Base-by-base conservation (phyloP, 257 asterid genomes). In the Solanum ossicruentum region DNA sequence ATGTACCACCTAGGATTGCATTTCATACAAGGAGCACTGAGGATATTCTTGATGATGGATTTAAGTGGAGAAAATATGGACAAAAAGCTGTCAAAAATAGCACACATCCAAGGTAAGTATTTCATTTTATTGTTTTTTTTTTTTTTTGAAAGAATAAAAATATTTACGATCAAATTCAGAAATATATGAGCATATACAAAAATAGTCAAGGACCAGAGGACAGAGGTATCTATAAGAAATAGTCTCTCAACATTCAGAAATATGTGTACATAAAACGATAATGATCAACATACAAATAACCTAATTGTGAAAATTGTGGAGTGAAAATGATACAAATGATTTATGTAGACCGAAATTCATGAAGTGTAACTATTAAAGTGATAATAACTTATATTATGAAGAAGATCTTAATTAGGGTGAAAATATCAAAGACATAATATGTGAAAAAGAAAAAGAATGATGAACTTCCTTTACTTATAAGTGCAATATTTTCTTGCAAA, bases 21-120 rank as follows among this genome's bases (percentile, higher is more conserved):
- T 96, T 96, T 78, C 99, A 96, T 87, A 94, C 99, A 0, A 91
- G 95, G 89, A 96, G 98, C 83, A 85, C 87, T 41, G 97, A 96
- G 85, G 98, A 96, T 55, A 94, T 94, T 87, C 99, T 96, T 88
- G 99, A 94, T 84, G 99, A 94, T 90, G 98, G 98, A 3, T 94
- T 91, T 78, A 95, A 94, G 84, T 95, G 99, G 99, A 89, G 99
- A 83, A 94, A 96, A 89, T 96, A 96, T 87, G 99, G 99, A 1
- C 99, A 96, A 85, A 96, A 96, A 90, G 89, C 98, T 60, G 98
- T 96, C 10, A 96, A 96, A 89, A 91, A 96, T 81, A 90, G 92
- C 57, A 79, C 88, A 13, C 98, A 96, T 84, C 98, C 98, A 26
- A 93, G 98, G 99, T 96, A 92, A 79, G 71, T 49, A 81, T 36